Conservation (phyloP, 768 basidiomycete genomes). For the Lactarius quietus region DNA sequence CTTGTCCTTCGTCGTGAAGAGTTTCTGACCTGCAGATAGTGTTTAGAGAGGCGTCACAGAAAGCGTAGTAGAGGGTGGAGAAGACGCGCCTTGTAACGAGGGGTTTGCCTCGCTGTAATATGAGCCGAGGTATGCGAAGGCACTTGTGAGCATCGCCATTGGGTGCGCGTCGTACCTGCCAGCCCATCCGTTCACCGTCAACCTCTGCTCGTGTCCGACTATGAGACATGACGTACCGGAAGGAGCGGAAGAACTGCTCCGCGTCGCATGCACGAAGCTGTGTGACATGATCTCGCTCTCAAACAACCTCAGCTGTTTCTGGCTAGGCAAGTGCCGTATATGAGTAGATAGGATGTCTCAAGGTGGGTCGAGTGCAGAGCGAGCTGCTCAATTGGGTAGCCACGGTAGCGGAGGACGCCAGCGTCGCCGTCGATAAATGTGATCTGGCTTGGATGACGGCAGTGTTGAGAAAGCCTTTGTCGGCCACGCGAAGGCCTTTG, state of each 20-base stretch:
- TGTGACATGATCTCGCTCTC: conserved; percentile 79
- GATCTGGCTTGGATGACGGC: conserved; percentile 78
- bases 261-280: conserved; percentile 42
- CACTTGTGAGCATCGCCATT: conserved; percentile 85
- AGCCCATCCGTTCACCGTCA: not conserved
- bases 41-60: not conserved
- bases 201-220: not conserved
- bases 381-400: conserved; percentile 91
- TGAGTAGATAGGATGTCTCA: conserved; percentile 82
- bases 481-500: conserved; percentile 73
- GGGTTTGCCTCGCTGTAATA: conserved; percentile 89
- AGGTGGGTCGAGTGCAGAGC: conserved; percentile 76
- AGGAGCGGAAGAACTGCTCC: conserved; percentile 41
- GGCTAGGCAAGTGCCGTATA: conserved; percentile 79
- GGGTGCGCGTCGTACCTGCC: conserved; percentile 85
- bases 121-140: conserved; percentile 83
- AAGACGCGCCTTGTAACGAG: conserved; percentile 63
- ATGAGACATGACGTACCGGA: conserved; percentile 33
- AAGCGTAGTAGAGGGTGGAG: not conserved
- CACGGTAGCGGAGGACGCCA: conserved; percentile 69
- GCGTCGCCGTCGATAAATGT: conserved; percentile 91
- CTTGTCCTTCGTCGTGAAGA: conserved; percentile 66
- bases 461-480: conserved; percentile 81
- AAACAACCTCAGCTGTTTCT: conserved; percentile 57
- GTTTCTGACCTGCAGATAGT: conserved; percentile 56